A percentile compares a stretch with the other conserved stretches of the same genome.
Evolutionary conservation across 2,329 filamentous ascomycete species (phyloP).

Genomic region (Blastomyces parvus): DNA sequence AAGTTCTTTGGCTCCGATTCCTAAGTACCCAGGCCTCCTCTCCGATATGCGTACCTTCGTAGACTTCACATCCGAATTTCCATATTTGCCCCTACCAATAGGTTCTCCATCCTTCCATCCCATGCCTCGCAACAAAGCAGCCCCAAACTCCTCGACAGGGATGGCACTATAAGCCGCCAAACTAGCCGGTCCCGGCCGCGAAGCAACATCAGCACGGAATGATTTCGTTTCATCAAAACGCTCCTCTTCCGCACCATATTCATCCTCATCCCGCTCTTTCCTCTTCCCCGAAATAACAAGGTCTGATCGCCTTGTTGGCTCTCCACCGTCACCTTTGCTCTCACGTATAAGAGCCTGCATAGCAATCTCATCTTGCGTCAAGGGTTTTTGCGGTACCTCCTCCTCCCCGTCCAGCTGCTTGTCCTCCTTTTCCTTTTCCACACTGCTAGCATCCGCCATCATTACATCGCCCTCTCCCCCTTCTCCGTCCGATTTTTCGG

Average conservation of each 20-base stretch:
- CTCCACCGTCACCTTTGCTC: conserved; percentile 28
- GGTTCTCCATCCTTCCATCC: conserved; percentile 72
- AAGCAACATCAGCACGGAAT: conserved; percentile 59
- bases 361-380: conserved; percentile 54
- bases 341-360: conserved; percentile 58
- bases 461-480: conserved; percentile 25
- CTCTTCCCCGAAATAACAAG: conserved; percentile 43
- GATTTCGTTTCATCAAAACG: conserved; percentile 44
- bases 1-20: conserved; percentile 78
- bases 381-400: conserved; percentile 24
- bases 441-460: conserved; percentile 8
- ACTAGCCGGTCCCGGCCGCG: conserved; percentile 64
- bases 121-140: conserved; percentile 83
- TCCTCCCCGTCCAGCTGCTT: conserved; percentile 23
- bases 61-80: conserved; percentile 26
- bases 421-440: conserved; percentile 20
- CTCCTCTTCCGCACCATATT: conserved; percentile 36
- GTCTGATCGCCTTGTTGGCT: conserved; percentile 31
- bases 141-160: conserved; percentile 90
- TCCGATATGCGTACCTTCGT: conserved; percentile 56
- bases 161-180: conserved; percentile 79
- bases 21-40: conserved; percentile 67
- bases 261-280: conserved; percentile 19
- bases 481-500: conserved; percentile 22
- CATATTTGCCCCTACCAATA: conserved; percentile 47